Evolutionary conservation across 129 eudicot species (phyloP).

Genomic region (carrot (Daucus carota)): DNA sequence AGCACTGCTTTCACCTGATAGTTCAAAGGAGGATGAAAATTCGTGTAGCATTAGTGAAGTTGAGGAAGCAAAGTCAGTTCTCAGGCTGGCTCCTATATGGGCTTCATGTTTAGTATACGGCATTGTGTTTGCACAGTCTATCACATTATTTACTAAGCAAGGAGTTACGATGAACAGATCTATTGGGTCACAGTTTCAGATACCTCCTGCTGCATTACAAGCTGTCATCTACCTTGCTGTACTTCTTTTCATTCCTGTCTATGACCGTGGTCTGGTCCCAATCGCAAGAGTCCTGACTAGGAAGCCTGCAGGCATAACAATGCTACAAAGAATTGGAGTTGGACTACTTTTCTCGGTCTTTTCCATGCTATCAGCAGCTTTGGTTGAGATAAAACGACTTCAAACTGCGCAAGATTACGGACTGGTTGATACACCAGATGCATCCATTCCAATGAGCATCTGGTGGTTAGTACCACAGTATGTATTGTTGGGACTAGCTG

Average conservation of each 20-base stretch:
- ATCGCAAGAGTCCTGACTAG: conserved; percentile 32
- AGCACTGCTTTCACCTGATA: conserved; percentile 32
- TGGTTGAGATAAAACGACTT: conserved; percentile 51
- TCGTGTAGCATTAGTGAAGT: conserved; percentile 33
- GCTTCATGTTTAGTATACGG: conserved; percentile 43
- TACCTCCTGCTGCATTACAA: conserved; percentile 75
- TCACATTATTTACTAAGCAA: conserved; percentile 75
- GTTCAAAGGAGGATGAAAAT: conserved; percentile 19
- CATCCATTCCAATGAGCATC: conserved; percentile 51
- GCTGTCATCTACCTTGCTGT: conserved; percentile 31
- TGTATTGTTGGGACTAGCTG: conserved; percentile 40
- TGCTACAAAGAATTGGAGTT: conserved; percentile 62
- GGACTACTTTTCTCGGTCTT: conserved; percentile 43
- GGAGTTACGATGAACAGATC: conserved; percentile 68
- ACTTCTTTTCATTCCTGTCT: conserved; percentile 46
- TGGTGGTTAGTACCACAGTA: conserved; percentile 78
- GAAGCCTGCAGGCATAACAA: conserved; percentile 49
- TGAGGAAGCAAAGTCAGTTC: conserved; percentile 47
- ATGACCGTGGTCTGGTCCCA: conserved; percentile 56
- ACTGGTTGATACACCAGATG: conserved; percentile 27
- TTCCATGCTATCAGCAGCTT: conserved; percentile 49
- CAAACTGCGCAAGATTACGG: conserved; percentile 39
- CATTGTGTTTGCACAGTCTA: conserved; percentile 44
- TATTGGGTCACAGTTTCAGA: conserved; percentile 31
- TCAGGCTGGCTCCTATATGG: conserved; percentile 59